Base-by-base conservation (phyloP, 2,329 filamentous ascomycete genomes). In the Elsinoe perseae region DNA sequence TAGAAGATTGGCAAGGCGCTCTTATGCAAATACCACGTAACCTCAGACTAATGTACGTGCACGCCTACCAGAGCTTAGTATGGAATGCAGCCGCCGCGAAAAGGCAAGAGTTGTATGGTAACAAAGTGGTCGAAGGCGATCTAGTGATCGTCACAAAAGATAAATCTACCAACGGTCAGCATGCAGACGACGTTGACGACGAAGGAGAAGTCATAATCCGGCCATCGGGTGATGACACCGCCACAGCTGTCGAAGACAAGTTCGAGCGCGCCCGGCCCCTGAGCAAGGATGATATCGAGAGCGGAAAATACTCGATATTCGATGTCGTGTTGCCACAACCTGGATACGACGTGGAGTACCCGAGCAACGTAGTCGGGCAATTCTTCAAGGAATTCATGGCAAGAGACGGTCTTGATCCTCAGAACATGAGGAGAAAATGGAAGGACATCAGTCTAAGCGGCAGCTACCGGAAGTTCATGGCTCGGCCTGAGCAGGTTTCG, bases 301-400 rank as follows among this genome's bases (percentile, higher is more conserved):
- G 83, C 61, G 89, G 89, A 9, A 78, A 80, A 57, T 96, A 86
- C 71, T 82, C 79, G 34, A 86, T 98, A 64, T 89, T 87, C 66
- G 93, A 98, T 67, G 68, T 97, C 60, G 91, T 98, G 10, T 78
- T 98, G 2, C 92, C 95, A 2, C 84, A 87, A n/a, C 93, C 93
- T 0, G 93, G 93, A 16, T 96, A 84, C 73, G 90, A 95, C 64
- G 81, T 97, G 36, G 71, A 87, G 32, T 98, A 97, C 67, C 93
- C 93, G 0, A 68, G 77, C 20, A 97, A 98, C 69, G 82, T 82
- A 32, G 82, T 95, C 60, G 89, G 86, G n/a, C 77, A 82, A 2
- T 95, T 86, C 69, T 98, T 97, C 73, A 79, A 80, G 61, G 78
- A 82, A 2, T 95, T 96, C 72, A 98, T 98, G 95, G 81, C 73